Evolutionary conservation across 2,329 filamentous ascomycete genomes (phyloP).

Genomic region (Neodidymelliopsis sp.): DNA sequence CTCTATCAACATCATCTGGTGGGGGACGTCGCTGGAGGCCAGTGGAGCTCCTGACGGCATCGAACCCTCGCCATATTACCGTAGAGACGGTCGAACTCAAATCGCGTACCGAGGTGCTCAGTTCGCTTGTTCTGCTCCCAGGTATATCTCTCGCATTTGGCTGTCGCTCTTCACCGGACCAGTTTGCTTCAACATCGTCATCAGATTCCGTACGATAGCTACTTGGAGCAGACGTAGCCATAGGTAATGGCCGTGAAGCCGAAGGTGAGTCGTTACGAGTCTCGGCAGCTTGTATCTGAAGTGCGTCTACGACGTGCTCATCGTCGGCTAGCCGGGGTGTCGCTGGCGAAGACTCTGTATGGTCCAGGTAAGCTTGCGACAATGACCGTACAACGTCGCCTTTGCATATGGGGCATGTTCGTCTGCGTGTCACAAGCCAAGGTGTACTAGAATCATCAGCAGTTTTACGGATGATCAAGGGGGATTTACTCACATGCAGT

Average conservation of each 20-base stretch:
- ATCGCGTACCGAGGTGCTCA: constrained; percentile 39
- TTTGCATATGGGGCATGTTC: constrained; percentile 99
- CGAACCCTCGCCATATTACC: constrained; percentile 47
- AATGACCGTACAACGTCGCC: constrained; percentile 80
- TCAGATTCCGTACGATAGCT: constrained; percentile 13
- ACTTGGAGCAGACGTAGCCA: constrained; percentile 23
- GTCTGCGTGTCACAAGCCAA: constrained; percentile 92
- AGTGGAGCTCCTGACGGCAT: constrained; percentile 40
- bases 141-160: constrained; percentile 31
- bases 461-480: neutral
- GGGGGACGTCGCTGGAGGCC: constrained; percentile 40
- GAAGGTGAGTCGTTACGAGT: constrained; percentile 58
- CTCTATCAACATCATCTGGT: constrained; percentile 44
- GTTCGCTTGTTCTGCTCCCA: constrained; percentile 19
- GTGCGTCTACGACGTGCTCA: constrained; percentile 52
- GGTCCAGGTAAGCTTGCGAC: constrained; percentile 45
- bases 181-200: constrained; percentile 46
- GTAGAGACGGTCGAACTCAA: constrained; percentile 45
- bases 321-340: constrained; percentile 23
- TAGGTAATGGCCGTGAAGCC: constrained; percentile 58
- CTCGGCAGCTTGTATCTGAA: constrained; percentile 56
- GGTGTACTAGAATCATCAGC: constrained; percentile 71
- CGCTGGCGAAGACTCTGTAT: constrained; percentile 31
- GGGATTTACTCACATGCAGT: constrained; percentile 85
- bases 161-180: constrained; percentile 53